Evolutionary conservation across 805 yeast genomes (phyloP), one percentile per base, ranked within the genome.

Genomic region (Saturnispora diversa): DNA sequence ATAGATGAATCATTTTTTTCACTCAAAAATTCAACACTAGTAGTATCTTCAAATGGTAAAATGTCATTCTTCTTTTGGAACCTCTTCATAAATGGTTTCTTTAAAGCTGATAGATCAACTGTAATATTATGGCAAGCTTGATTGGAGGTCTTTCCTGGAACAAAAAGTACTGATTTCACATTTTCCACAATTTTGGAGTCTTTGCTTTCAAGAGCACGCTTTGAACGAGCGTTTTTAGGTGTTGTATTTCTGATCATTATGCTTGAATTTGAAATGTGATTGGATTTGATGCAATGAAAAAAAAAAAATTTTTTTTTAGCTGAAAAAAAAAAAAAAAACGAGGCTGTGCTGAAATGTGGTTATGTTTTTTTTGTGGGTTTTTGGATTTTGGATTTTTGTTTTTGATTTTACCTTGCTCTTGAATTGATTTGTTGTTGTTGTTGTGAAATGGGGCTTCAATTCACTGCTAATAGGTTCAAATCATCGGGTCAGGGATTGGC

Each of bases 171-270:
- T 40, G 77, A 74, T 63, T 92, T 92, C 47, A 81, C 77, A 62
- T 92, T 88, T 61, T 92, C 98, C 7, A 82, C 82, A 35, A 86
- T 62, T 64, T 87, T 90, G 39, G 97, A 76, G 54, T 87, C 95
- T 53, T 77, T 81, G 54, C 83, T 82, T 47, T 87, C 95, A 48
- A 88, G 59, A 6, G 95, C 97, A 63, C 98, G 78, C 68, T 92
- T 92, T 42, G 96, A 76, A 57, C 97, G 86, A 40, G 95, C 95
- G 57, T 81, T 92, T 66, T 87, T 88, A 27, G 98, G 97, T 51
- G 86, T 81, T 33, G 80, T 67, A 33, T 70, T 59, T 70, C 73
- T 63, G 46, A 63, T 63, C 67, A 63, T 63, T 21, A n/a, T n/a
- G n/a, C n/a, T n/a, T n/a, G n/a, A n/a, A n/a, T n/a, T n/a, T n/a